phyloP scores from a whole-genome alignment of 257 asterid genomes.

The Solanum microdontum region DNA sequence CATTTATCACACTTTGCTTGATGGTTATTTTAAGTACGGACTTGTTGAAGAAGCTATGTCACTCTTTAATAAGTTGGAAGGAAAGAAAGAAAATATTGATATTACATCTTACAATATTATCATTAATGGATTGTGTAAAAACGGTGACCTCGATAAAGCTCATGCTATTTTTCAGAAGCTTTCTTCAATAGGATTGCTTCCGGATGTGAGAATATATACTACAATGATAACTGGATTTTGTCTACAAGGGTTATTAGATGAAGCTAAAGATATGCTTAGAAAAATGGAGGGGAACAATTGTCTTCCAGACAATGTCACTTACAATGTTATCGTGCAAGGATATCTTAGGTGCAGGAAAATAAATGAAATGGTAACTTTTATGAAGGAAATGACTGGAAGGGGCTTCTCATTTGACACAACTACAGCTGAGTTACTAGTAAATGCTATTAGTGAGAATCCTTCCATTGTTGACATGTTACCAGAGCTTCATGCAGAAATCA shows the following conservation, averaged over 20 bases:
- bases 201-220: not conserved
- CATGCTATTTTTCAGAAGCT: not conserved
- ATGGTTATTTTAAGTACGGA: not conserved
- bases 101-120: not conserved
- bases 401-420: not conserved
- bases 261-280: not conserved
- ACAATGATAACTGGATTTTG: not conserved
- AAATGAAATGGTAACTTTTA: not conserved
- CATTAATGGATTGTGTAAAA: not conserved
- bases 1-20: not conserved
- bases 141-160: not conserved
- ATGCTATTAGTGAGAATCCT: not conserved
- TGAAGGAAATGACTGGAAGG: not conserved
- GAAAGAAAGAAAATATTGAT: not conserved
- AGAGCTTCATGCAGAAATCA: not conserved
- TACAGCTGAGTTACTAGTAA: not conserved
- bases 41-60: not conserved
- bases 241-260: not conserved
- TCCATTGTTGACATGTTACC: not conserved
- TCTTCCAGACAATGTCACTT: not conserved
- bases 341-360: not conserved
- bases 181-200: not conserved
- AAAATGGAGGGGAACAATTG: not conserved
- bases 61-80: not conserved
- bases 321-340: not conserved